Base-by-base conservation (phyloP, 2,329 filamentous ascomycete species). In the Aphanoascus verrucosus region DNA sequence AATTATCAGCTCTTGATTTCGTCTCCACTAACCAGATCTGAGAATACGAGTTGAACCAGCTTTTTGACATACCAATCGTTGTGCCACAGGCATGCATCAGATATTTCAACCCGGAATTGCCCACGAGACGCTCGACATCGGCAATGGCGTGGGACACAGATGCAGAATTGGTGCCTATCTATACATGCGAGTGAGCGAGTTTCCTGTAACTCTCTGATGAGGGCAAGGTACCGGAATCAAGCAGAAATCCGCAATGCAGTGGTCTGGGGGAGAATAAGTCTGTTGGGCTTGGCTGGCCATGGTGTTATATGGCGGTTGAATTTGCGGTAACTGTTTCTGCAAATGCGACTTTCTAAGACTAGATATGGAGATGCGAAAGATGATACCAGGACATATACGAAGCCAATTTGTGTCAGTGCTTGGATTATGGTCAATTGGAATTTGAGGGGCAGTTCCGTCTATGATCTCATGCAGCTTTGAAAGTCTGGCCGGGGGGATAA, bases 11-110 rank as follows among this genome's bases (percentile, higher is more conserved):
- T n/a, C 7, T 19, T 12, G 6, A 9, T 14, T 34, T 50, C 12
- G 6, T 23, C 7, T 19, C 23, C 20, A 7, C 23, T 15, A 15
- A 23, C 12, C 3, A 2, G 20, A 23, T 17, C 3, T 14, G 7
- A 41, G 5, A 17, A 34, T 8, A 15, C 41, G n/a, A 5, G 19
- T 44, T 8, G 9, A 6, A 15, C 17, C n/a, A n/a, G n/a, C n/a
- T n/a, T n/a, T 12, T 20, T 19, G 28, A 74, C 83, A 55, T 74
- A 93, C 88, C 89, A 53, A 97, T 80, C 0, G 91, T 97, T 0
- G 91, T 96, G 11, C 91, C 93, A 1, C 89, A 90, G 23, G 87
- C 90, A 71, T 97, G 91, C 88, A 97, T 93, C 45, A 79, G 83
- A 67, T 90, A 91, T 59, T 81, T 83, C 58, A 97, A 69, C 1